Base-by-base conservation (phyloP, 1,284 basidiomycete species). In the Microbotryomycetes sp. region DNA sequence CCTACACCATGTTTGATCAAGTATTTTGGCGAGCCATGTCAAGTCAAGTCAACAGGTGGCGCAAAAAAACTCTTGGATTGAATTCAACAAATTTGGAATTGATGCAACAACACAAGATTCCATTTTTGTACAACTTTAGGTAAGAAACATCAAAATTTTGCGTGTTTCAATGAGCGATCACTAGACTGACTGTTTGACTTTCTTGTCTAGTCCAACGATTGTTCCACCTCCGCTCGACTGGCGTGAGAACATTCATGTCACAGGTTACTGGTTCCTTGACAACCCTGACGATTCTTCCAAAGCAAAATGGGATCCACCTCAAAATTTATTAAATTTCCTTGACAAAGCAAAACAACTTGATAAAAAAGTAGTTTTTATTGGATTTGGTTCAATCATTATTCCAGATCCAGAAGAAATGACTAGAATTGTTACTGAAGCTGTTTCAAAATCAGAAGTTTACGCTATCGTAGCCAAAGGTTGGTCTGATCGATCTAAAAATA, bases 161-260 rank as follows among this genome's bases (percentile, higher is more conserved):
- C 23, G 30, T 15, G 32, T 15, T 6, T 14, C 6, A 28, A 5
- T 50, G 16, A 6, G 4, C 29, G 22, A n/a, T 6, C 5, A n/a
- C 19, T 19, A 26, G 16, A 7, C 30, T 46, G 30, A 19, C 47
- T 36, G 19, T 7, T 31, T 23, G 4, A 22, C 49, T 49, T 25
- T 6, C 36, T 54, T 12, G 22, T 32, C 6, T 52, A 59, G 54
- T n/a, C 68, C 70, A 6, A 63, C 65, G 53, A 81, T 92, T 26
- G 89, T 94, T 12, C 92, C 92, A 7, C 88, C 86, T 23, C 92
- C 92, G 5, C 77, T 96, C 58, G 94, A 98, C 75, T 98, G 94
- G 94, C 90, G 91, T 6, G 94, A 97, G 75, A 97, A 93, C 90
- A 96, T 97, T 65, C 87, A 90, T 56, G 86, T 97, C 1, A 94